Conservation (phyloP, 1,284 basidiomycete species). For the Anthracocystis panici-leucophaei region DNA sequence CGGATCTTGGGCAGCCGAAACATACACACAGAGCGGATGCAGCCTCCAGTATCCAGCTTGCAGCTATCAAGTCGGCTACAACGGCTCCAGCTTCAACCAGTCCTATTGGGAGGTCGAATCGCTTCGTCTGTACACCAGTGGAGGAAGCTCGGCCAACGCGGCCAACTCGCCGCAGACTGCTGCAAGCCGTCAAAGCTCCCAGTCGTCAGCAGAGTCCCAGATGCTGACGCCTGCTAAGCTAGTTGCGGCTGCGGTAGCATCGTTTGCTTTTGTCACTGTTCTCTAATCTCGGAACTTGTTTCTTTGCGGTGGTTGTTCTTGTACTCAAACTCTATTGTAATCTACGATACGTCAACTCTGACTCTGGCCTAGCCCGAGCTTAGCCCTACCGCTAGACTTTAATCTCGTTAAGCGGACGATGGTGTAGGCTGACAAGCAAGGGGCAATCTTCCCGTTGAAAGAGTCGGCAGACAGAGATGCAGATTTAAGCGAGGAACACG, state of each 20-base stretch:
- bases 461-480: too few relatives aligned
- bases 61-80: conserved; percentile 56
- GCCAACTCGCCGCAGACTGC: conserved; percentile 36
- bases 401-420: too few relatives aligned
- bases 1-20: conserved; percentile 61
- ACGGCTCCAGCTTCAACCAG: conserved; percentile 54
- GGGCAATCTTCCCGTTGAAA: too few relatives aligned
- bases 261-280: conserved; percentile 22
- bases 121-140: conserved; percentile 53
- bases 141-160: conserved; percentile 48
- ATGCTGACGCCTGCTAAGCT: not conserved
- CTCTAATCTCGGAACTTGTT: not conserved
- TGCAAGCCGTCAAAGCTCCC: conserved; percentile 6
- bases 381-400: not conserved
- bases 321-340: not conserved
- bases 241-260: conserved; percentile 12
- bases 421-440: too few relatives aligned
- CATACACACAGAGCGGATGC: conserved; percentile 53
- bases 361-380: not conserved
- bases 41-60: conserved; percentile 49
- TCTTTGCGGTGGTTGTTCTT: not conserved
- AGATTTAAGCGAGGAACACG: too few relatives aligned
- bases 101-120: conserved; percentile 62
- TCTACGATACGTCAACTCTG: not conserved
- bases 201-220: conserved; percentile 1